phyloP scores from a whole-genome alignment of 2,329 filamentous ascomycete genomes.

The Microdochium nivale region DNA sequence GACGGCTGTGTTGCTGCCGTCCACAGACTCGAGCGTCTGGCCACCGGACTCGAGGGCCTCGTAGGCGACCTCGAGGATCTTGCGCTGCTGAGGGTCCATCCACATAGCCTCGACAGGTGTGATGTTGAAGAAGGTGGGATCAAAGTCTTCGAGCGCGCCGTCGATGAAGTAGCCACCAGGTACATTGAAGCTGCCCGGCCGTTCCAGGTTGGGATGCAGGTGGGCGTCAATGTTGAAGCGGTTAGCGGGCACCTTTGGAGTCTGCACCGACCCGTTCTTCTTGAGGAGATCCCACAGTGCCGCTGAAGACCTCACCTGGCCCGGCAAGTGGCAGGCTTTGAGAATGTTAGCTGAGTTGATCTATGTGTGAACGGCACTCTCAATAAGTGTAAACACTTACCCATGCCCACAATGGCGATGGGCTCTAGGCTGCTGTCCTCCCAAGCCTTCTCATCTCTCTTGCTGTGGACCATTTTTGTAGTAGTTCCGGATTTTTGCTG shows the following conservation, averaged over 20 bases:
- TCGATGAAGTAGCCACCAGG: conserved; percentile 15
- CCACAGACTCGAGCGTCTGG: background rate
- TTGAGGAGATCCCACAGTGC: conserved; percentile 9
- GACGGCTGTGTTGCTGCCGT: background rate
- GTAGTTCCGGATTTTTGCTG: too few relatives aligned
- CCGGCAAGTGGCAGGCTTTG: conserved; percentile 12
- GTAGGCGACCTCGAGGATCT: conserved; percentile 29
- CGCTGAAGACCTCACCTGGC: conserved; percentile 8
- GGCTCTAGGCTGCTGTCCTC: conserved; percentile 1
- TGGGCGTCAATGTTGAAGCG: conserved; percentile 12
- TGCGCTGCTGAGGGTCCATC: conserved; percentile 33
- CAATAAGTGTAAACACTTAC: background rate
- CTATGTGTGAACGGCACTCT: too few relatives aligned
- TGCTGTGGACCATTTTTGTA: too few relatives aligned
- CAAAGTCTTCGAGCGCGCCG: conserved; percentile 11
- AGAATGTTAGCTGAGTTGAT: too few relatives aligned
- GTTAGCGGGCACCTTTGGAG: conserved; percentile 7
- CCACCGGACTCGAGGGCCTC: conserved; percentile 26
- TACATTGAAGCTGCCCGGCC: background rate
- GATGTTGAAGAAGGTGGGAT: conserved; percentile 29
- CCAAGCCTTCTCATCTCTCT: too few relatives aligned
- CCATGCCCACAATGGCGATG: background rate
- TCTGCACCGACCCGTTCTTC: conserved; percentile 1
- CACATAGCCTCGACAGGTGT: conserved; percentile 25
- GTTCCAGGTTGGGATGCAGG: conserved; percentile 8